phyloP scores from a whole-genome alignment of 2,329 filamentous ascomycete species.

The Thermoascus crustaceus region DNA sequence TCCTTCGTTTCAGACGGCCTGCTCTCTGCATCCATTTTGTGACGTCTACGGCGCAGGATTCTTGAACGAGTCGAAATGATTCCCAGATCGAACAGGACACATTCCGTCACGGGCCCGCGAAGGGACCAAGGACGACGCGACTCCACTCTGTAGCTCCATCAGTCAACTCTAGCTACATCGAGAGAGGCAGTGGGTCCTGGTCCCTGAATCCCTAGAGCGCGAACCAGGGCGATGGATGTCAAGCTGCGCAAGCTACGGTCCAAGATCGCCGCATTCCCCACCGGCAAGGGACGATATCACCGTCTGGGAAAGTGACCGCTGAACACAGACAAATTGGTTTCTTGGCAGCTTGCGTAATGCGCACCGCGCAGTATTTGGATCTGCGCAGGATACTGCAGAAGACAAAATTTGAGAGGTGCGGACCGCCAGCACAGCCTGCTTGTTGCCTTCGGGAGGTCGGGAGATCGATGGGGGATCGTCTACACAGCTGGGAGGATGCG shows the following conservation, averaged over 20 bases:
- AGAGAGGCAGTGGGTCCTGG: not conserved
- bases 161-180: not conserved
- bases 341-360: conserved; percentile 33
- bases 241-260: conserved; percentile 15
- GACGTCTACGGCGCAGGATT: too few relatives aligned
- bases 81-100: conserved; percentile 1
- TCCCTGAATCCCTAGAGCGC: conserved; percentile 4
- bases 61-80: too few relatives aligned
- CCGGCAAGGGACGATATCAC: conserved; percentile 27
- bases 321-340: conserved; percentile 22
- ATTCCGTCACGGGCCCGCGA: not conserved
- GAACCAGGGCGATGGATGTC: conserved; percentile 18
- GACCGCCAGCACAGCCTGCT: not conserved
- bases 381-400: conserved; percentile 16
- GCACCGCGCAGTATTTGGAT: conserved; percentile 20
- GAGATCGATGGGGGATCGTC: not conserved
- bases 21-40: too few relatives aligned
- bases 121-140: not conserved
- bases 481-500: too few relatives aligned
- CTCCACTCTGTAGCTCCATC: conserved; percentile 1
- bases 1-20: too few relatives aligned
- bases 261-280: conserved; percentile 31
- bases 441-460: not conserved
- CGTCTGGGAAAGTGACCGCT: conserved; percentile 24
- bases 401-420: not conserved